A percentile compares a stretch with the other conserved stretches of the same genome.
Evolutionary conservation across 306 rosid species (phyloP).

Genomic region (Begonia peltatifolia): DNA sequence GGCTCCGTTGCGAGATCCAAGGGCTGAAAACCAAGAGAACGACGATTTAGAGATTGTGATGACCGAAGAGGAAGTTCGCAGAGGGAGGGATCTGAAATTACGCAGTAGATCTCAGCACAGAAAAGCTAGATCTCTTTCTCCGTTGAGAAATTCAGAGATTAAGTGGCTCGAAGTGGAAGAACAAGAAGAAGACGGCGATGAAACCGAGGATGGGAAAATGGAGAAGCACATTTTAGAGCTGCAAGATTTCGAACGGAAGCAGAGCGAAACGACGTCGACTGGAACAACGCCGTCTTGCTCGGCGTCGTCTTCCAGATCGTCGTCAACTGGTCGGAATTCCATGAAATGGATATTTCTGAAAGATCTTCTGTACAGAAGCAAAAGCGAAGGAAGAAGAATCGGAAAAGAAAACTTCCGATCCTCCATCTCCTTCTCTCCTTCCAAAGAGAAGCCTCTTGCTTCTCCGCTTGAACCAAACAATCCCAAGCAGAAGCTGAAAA

Average conservation of each 20-base stretch:
- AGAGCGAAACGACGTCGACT: slow-evolving; percentile 1
- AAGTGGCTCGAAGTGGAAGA: slow-evolving; percentile 25
- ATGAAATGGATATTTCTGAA: slow-evolving; percentile 23
- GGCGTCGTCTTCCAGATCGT: slow-evolving; percentile 20
- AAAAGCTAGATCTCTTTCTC: slow-evolving; percentile 74
- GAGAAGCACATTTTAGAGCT: slow-evolving; percentile 1
- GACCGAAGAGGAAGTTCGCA: slow-evolving; percentile 8
- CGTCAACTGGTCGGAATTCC: slow-evolving; percentile 15
- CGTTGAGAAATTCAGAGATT: slow-evolving; percentile 29
- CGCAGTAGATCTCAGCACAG: slow-evolving; percentile 36
- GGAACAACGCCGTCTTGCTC: slow-evolving; percentile 7
- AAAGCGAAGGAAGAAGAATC: slow-evolving; percentile 20
- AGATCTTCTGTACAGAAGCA: slow-evolving; percentile 16
- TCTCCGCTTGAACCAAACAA: slow-evolving; percentile 3
- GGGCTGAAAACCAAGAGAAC: slow-evolving; percentile 20
- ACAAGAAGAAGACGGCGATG: slow-evolving; percentile 1
- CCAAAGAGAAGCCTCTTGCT: slow-evolving; percentile 7
- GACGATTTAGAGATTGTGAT: not conserved
- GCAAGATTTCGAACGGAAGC: slow-evolving; percentile 3
- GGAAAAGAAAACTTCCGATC: slow-evolving; percentile 13
- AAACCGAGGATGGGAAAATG: not conserved
- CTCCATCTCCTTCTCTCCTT: slow-evolving; percentile 6
- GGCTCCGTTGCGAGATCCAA: slow-evolving; percentile 38
- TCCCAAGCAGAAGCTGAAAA: slow-evolving; percentile 2
- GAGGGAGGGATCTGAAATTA: slow-evolving; percentile 62